A percentile compares a stretch with the other conserved stretches of the same genome.
Conservation (phyloP, 768 basidiomycete species). For the Lactarius sp. region DNA sequence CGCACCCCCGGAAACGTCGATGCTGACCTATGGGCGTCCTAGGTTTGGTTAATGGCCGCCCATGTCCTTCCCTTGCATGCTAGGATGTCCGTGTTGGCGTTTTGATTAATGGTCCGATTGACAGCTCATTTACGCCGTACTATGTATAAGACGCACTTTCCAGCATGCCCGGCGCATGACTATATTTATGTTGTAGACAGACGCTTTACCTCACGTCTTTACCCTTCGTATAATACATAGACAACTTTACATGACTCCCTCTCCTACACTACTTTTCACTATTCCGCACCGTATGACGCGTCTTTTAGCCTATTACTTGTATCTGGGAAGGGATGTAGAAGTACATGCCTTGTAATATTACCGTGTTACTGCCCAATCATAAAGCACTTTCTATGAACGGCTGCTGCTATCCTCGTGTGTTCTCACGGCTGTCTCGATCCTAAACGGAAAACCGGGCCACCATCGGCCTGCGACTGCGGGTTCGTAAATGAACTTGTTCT, state of each 20-base stretch:
- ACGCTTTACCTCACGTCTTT: conserved; percentile 11
- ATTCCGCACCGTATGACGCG: not conserved
- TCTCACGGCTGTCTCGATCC: not conserved
- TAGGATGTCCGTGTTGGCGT: conserved; percentile 20
- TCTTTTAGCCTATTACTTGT: not conserved
- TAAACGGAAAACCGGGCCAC: not conserved
- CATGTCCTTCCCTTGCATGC: conserved; percentile 24
- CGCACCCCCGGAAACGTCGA: conserved; percentile 7
- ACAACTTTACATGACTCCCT: not conserved
- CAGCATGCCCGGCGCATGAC: conserved; percentile 21
- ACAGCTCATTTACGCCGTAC: conserved; percentile 24
- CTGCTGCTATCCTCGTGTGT: conserved; percentile 19
- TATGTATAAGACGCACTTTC: conserved; percentile 16
- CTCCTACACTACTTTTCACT: not conserved
- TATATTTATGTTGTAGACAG: conserved; percentile 8
- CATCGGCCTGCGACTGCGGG: not conserved
- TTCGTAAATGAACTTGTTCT: conserved; percentile 14
- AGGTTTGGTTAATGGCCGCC: conserved; percentile 26
- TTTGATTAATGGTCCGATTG: conserved; percentile 21
- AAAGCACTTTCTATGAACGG: conserved; percentile 7
- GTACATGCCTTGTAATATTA: not conserved
- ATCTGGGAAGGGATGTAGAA: not conserved
- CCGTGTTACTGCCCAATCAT: not conserved
- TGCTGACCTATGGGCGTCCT: conserved; percentile 15
- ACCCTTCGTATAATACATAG: conserved; percentile 18